Percentiles rank a stretch among this genome's conserved stretches.
Conservation (phyloP, 768 basidiomycete species). For the Fomitopsis pulvina region DNA sequence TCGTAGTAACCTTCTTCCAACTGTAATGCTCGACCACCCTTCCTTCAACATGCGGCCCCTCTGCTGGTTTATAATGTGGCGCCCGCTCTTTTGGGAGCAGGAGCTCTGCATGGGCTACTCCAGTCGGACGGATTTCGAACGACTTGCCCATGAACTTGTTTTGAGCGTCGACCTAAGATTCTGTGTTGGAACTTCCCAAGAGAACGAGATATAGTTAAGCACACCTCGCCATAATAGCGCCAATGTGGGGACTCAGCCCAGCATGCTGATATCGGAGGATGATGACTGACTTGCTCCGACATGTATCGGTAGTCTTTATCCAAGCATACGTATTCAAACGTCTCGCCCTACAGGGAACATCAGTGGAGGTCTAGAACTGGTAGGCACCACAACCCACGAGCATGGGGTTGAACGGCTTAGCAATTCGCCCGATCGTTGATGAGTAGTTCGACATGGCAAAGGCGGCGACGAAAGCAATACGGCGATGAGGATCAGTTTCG, state of each 20-base stretch:
- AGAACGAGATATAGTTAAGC: conserved; percentile 1
- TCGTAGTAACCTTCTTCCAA: conserved; percentile 94
- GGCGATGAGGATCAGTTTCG: conserved; percentile 69
- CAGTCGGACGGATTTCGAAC: conserved; percentile 94
- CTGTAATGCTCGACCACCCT: conserved; percentile 86
- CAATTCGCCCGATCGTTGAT: conserved; percentile 91
- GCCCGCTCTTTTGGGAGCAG: conserved; percentile 63
- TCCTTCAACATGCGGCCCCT: conserved; percentile 32
- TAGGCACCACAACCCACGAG: conserved; percentile 44
- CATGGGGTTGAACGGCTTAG: conserved; percentile 97
- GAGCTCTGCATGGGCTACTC: conserved; percentile 86
- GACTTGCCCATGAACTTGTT: conserved; percentile 96
- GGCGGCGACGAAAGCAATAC: conserved; percentile 89
- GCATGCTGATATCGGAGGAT: conserved; percentile 94
- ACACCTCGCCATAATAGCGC: conserved; percentile 86
- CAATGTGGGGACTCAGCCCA: conserved; percentile 88
- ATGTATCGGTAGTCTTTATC: conserved; percentile 90
- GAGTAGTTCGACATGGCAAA: conserved; percentile 99
- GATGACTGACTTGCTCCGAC: conserved; percentile 96
- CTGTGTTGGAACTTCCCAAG: not conserved
- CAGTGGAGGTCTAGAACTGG: not conserved
- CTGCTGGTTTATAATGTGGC: conserved; percentile 53
- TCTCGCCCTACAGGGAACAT: conserved; percentile 56
- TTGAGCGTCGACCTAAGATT: conserved; percentile 80
- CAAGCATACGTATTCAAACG: conserved; percentile 87